phyloP scores from a whole-genome alignment of 2,329 filamentous ascomycete genomes.

The Stagonosporopsis cucurbitacearum region DNA sequence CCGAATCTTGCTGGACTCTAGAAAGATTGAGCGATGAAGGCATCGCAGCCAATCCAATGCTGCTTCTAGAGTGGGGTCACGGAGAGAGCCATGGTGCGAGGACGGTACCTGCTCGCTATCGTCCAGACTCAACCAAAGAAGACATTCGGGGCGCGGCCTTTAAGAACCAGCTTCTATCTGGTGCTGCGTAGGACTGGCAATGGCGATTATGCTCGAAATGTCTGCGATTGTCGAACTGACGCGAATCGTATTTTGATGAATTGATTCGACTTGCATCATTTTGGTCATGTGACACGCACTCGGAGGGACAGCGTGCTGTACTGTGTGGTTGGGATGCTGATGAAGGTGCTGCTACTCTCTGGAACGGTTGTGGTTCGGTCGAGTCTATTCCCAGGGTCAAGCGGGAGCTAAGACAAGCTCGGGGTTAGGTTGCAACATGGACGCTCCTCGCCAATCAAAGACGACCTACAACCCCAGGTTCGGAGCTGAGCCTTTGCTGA shows the following conservation, averaged over 20 bases:
- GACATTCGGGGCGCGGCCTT: not conserved
- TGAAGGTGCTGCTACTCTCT: not conserved
- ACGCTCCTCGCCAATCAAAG: slow-evolving; percentile 44
- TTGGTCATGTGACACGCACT: not conserved
- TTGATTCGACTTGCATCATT: too few species aligned
- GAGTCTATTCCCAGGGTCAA: not conserved
- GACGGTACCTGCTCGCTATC: not conserved
- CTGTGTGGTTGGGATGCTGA: not conserved
- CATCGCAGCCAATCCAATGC: not conserved
- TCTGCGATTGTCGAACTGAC: too few species aligned
- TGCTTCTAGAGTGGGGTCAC: not conserved
- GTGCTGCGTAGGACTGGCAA: not conserved
- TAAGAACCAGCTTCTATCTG: not conserved
- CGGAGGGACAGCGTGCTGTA: not conserved
- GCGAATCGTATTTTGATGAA: too few species aligned
- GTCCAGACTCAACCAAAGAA: not conserved
- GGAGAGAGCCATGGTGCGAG: not conserved
- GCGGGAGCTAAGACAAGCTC: slow-evolving; percentile 25
- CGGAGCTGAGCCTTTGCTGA: slow-evolving; percentile 11
- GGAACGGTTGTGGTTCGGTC: not conserved
- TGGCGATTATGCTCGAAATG: not conserved
- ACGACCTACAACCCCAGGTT: slow-evolving; percentile 28
- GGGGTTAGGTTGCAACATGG: slow-evolving; percentile 27
- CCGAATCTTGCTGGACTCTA: too few species aligned
- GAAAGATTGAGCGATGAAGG: not conserved